These are phyloP conservation scores for Coprinellus micaceus DNA, from an alignment of 768 basidiomycete species.

Conservation along the genomic window DNA sequence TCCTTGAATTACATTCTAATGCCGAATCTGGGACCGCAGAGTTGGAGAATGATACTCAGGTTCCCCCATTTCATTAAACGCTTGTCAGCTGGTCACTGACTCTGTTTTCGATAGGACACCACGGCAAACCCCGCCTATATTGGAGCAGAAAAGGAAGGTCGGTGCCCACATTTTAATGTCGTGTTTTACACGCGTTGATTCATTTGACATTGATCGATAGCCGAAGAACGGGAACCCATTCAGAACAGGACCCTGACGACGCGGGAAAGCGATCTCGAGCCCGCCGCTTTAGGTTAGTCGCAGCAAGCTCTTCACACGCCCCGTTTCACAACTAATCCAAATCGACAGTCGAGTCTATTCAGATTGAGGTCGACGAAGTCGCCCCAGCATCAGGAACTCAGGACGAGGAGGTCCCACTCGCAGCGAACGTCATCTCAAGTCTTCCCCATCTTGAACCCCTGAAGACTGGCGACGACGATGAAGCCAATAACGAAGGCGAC, in stretches of 20 bases:
- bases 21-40: neutral
- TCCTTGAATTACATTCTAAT: conserved; percentile 1
- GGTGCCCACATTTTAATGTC: neutral
- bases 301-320: neutral
- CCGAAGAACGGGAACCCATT: neutral
- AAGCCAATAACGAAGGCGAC: neutral
- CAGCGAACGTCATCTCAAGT: conserved; percentile 1
- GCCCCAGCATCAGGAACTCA: neutral
- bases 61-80: neutral
- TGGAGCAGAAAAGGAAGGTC: conserved; percentile 1
- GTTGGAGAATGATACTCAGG: neutral
- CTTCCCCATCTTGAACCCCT: conserved; percentile 7
- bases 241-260: neutral
- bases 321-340: too few species aligned
- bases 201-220: neutral
- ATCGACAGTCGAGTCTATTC: neutral
- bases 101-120: neutral
- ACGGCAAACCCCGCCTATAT: neutral
- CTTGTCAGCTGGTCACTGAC: neutral
- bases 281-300: neutral
- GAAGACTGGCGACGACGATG: neutral
- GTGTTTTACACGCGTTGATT: neutral
- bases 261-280: neutral
- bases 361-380: neutral
- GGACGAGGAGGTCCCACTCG: neutral